phyloP scores from a whole-genome alignment of 371 early-diverging fungal genomes.

The Apophysomyces trapeziformis region DNA sequence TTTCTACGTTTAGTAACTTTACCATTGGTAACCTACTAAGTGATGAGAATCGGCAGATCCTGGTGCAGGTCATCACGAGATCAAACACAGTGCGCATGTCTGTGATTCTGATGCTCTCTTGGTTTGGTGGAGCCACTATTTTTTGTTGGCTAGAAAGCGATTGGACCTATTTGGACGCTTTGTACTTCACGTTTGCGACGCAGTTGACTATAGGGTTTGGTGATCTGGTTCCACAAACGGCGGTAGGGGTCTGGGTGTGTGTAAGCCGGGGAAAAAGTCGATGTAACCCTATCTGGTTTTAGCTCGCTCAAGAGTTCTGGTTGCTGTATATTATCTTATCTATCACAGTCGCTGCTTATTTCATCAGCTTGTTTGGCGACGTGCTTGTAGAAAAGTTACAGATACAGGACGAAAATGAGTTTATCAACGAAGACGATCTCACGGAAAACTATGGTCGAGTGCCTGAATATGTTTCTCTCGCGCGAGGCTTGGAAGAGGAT shows the following conservation, averaged over 20 bases:
- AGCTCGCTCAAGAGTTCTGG: conserved; percentile 36
- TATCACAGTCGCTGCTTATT: conserved; percentile 29
- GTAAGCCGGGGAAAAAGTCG: not conserved
- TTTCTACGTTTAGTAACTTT: conserved; percentile 19
- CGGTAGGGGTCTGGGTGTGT: conserved; percentile 15
- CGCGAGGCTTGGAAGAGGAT: not conserved
- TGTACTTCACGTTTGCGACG: conserved; percentile 27
- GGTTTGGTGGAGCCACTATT: conserved; percentile 29
- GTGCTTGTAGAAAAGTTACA: conserved; percentile 22
- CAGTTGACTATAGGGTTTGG: conserved; percentile 33
- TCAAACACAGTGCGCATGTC: conserved; percentile 24
- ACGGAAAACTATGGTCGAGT: not conserved
- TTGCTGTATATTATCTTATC: conserved; percentile 25
- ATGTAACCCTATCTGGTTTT: not conserved
- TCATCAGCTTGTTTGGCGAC: conserved; percentile 31
- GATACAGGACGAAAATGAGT: conserved; percentile 18
- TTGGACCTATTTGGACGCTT: conserved; percentile 26
- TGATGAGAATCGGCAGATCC: conserved; percentile 23
- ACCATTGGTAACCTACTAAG: conserved; percentile 18
- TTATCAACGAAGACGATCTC: not conserved
- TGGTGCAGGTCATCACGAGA: conserved; percentile 26
- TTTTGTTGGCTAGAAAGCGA: conserved; percentile 23
- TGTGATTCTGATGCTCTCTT: conserved; percentile 15
- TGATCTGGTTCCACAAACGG: conserved; percentile 30
- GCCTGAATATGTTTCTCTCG: not conserved